A percentile compares a stretch with the other conserved stretches of the same genome.
phyloP scores from a whole-genome alignment of 495 filamentous ascomycete genomes.

The Penicillium ochrochloron region DNA sequence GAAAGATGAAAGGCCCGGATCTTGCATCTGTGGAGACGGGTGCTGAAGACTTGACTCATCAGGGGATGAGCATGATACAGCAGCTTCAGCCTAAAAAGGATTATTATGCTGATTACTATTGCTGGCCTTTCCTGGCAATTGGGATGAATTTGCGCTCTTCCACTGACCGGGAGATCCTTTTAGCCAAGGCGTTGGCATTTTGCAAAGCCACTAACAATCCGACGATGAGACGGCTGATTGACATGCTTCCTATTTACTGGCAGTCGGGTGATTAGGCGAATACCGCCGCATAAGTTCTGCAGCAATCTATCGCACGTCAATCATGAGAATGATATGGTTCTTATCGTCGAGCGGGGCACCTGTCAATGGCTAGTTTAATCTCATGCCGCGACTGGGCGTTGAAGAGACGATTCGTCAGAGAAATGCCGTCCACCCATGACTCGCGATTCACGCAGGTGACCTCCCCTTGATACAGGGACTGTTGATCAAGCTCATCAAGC shows the following conservation, averaged over 20 bases:
- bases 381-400: background rate
- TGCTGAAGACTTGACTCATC: slow-evolving; percentile 9
- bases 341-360: background rate
- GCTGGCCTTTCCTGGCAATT: slow-evolving; percentile 30
- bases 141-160: slow-evolving; percentile 11
- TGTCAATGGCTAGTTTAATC: background rate
- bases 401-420: background rate
- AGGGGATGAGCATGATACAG: slow-evolving; percentile 19
- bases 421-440: background rate
- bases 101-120: slow-evolving; percentile 36
- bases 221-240: slow-evolving; percentile 29
- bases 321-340: background rate
- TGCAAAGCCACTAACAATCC: slow-evolving; percentile 27
- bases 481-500: slow-evolving; percentile 4
- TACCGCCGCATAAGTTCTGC: too few species aligned
- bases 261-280: background rate
- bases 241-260: slow-evolving; percentile 20
- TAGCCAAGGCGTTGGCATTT: slow-evolving; percentile 25
- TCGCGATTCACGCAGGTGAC: slow-evolving; percentile 6
- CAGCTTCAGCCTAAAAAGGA: slow-evolving; percentile 24
- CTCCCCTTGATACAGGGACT: background rate
- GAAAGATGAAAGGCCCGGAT: background rate
- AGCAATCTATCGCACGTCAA: too few species aligned
- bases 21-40: background rate
- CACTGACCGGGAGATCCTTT: slow-evolving; percentile 20